Percentiles rank a stretch among this genome's conserved stretches.
Evolutionary conservation across 1,139 yeast species (phyloP).

Genomic region (Blastobotrys indianensis): DNA sequence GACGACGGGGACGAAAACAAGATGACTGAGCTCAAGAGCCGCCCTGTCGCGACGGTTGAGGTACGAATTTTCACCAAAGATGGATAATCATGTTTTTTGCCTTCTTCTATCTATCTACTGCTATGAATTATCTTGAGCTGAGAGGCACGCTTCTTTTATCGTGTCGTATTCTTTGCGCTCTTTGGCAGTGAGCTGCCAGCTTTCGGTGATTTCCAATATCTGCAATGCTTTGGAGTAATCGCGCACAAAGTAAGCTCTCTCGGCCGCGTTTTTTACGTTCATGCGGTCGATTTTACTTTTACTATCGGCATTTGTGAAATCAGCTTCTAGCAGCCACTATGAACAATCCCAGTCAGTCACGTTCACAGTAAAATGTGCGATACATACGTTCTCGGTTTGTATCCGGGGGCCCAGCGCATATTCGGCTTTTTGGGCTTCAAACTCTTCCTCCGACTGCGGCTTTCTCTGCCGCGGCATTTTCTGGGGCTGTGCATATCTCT

Average conservation of each 20-base stretch:
- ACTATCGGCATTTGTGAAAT: conserved; percentile 14
- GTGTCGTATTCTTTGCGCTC: conserved; percentile 6
- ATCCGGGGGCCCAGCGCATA: conserved; percentile 30
- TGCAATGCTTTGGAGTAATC: conserved; percentile 27
- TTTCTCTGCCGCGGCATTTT: conserved; percentile 24
- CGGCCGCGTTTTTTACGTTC: conserved; percentile 32
- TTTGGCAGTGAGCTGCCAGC: conserved; percentile 15
- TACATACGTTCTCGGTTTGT: conserved; percentile 22
- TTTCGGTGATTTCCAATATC: conserved; percentile 21
- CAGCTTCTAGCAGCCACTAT: conserved; percentile 21
- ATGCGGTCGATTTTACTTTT: conserved; percentile 26
- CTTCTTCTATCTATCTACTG: not conserved
- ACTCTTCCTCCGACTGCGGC: conserved; percentile 32
- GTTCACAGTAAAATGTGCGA: conserved; percentile 9
- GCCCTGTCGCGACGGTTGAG: conserved; percentile 24
- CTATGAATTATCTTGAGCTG: not conserved
- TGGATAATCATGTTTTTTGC: not conserved
- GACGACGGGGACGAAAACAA: conserved; percentile 16
- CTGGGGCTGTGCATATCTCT: not conserved
- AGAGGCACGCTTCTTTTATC: not conserved
- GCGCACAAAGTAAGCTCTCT: conserved; percentile 30
- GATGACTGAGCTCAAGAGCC: conserved; percentile 14
- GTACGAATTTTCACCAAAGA: conserved; percentile 15
- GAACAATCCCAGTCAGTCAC: conserved; percentile 2
- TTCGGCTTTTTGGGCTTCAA: conserved; percentile 23